Evolutionary conservation across 2,329 filamentous ascomycete genomes (phyloP), one percentile per base, ranked within the genome.

Genomic region (Botryotinia calthae): DNA sequence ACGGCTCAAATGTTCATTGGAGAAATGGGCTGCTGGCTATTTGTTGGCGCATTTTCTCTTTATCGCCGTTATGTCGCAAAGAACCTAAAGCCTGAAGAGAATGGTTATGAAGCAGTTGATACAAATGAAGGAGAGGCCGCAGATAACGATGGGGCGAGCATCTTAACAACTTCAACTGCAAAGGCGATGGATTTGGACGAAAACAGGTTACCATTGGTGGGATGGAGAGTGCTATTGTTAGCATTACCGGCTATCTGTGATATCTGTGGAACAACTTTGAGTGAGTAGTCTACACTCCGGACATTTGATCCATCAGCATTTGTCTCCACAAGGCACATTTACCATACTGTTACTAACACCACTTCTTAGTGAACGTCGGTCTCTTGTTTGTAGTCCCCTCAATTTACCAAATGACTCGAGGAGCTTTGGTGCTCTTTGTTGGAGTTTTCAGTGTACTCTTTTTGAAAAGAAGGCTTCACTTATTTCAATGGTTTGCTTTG

Each of bases 341-440:
- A 16, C 5, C 37, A 42, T 31, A 9, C 40, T 68, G 40, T 28
- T 67, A 25, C 70, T 72, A 72, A 72, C 31, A 70, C 22, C 7
- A 14, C 18, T 59, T 20, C 25, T 87, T 98, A 72, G 98, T 99
- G 95, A 99, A 99, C 80, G 93, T 94, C 7, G 96, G 96, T 5
- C 86, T 99, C 77, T 87, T 98, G 66, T 95, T 98, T 81, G 95
- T 98, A 37, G 96, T 93, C 20, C 94, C 96, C 1, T 97, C 93
- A 74, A 98, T 99, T 80, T 99, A 98, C 83, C 96, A 99, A 84
- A 99, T 99, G 96, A 98, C 95, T 1, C 87, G 96, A 73, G 96
- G 96, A 14, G 96, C 96, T 0, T 86, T 99, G 59, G 95, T 99
- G 4, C 87, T 99, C 10, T 99, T 99, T 78, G 96, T 99, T 31